Base-by-base conservation (phyloP, 176 grass and related monocot species). In the Rhynchospora pubera region DNA sequence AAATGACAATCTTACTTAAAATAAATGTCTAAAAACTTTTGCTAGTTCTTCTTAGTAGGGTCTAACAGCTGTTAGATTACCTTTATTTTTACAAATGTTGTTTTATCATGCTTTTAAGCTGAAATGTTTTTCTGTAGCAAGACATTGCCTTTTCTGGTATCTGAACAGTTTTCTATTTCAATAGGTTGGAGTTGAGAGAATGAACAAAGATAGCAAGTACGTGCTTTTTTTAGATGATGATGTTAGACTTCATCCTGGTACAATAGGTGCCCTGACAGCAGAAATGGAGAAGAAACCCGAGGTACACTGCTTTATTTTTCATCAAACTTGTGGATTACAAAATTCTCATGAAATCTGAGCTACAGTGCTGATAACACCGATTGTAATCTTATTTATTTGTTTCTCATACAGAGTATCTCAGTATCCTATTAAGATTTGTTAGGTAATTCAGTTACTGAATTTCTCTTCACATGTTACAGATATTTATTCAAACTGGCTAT, bases 401-500 rank as follows among this genome's bases (percentile, higher is more conserved):
- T 59, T 24, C 56, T 65, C 2, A 12, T 75, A 11, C 19, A 61
- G 18, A 34, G 4, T 18, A n/a, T n/a, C n/a, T n/a, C n/a, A n/a
- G n/a, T n/a, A 30, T 58, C 10, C 45, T 89, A 28, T 48, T 67
- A 11, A n/a, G 24, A 7, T 85, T 73, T 81, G 12, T 70, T 62
- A 45, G 48, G 26, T 94, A 88, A 90, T 81, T 68, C 7, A 52
- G 5, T 83, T 2, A 72, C 65, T 13, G n/a, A 59, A 53, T 45
- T 67, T 83, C 68, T 79, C 62, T 64, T 68, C 86, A 10, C 44
- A 84, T n/a, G 34, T 86, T 9, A 45, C 86, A 99, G 97, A 99
- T 99, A 83, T 99, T 99, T 90, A 99, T 99, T 86, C 97, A 99
- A 91, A 99, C 97, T 59, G 97, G 97, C 77, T 99, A 99, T 79